Evolutionary conservation across 2,329 filamentous ascomycete species (phyloP).

Genomic region (Colletotrichum kahawae): DNA sequence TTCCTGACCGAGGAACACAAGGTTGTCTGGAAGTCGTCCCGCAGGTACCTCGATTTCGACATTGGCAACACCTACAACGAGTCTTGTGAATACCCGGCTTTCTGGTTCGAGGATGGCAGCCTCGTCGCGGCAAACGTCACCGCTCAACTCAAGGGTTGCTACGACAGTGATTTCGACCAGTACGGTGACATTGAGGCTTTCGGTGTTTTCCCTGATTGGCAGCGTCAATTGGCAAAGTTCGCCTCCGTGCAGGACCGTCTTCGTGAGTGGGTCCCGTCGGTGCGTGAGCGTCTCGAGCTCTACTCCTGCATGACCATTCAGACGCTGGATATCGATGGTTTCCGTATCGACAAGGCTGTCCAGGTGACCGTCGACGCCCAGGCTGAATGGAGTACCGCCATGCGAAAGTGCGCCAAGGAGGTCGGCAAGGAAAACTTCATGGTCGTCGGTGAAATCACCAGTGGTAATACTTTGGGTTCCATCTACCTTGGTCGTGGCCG

Average conservation of each 20-base stretch:
- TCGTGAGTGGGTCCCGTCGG: conserved; percentile 65
- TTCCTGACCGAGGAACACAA: conserved; percentile 61
- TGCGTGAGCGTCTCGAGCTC: conserved; percentile 60
- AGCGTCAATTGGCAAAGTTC: conserved; percentile 69
- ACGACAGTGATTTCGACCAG: conserved; percentile 67
- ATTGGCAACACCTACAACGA: conserved; percentile 58
- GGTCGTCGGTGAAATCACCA: conserved; percentile 67
- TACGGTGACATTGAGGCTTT: conserved; percentile 70
- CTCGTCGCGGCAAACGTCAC: conserved; percentile 52
- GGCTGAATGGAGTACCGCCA: conserved; percentile 60
- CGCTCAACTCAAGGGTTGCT: conserved; percentile 57
- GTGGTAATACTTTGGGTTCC: conserved; percentile 64
- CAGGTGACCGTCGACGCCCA: conserved; percentile 67
- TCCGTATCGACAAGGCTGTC: conserved; percentile 70
- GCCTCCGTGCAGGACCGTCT: conserved; percentile 71
- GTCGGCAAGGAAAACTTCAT: conserved; percentile 69
- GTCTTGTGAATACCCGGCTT: conserved; percentile 62
- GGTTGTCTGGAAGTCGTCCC: conserved; percentile 58
- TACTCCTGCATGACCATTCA: conserved; percentile 69
- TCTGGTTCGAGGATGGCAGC: conserved; percentile 64
- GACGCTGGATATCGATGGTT: conserved; percentile 70
- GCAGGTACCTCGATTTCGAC: conserved; percentile 63
- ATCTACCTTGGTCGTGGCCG: conserved; percentile 68
- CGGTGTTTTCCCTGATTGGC: conserved; percentile 66
- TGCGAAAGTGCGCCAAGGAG: conserved; percentile 61